Percentiles rank a stretch among this genome's conserved stretches.
Evolutionary conservation across 1,284 basidiomycete genomes (phyloP).

Genomic region (Vanrija sp.): DNA sequence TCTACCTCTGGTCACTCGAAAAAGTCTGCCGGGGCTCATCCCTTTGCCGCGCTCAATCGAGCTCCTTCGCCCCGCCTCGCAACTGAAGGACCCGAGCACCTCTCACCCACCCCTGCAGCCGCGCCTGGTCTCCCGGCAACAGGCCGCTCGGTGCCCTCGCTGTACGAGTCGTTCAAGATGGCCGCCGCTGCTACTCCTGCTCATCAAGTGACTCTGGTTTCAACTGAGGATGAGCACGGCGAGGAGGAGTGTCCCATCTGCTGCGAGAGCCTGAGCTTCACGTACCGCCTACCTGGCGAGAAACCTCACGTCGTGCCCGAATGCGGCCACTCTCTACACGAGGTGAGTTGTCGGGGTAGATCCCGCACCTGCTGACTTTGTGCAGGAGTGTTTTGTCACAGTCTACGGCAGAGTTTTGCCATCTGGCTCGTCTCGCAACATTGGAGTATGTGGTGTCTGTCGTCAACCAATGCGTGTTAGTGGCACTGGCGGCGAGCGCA

Average conservation of each 20-base stretch:
- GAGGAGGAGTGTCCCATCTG: slow-evolving; percentile 48
- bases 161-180: slow-evolving; percentile 22
- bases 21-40: slow-evolving; percentile 24
- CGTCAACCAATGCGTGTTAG: slow-evolving; percentile 89
- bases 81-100: slow-evolving; percentile 2
- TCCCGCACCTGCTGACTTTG: slow-evolving; percentile 4
- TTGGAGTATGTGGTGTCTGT: slow-evolving; percentile 95
- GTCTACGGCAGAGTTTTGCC: slow-evolving; percentile 87
- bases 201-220: slow-evolving; percentile 40
- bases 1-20: slow-evolving; percentile 16
- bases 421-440: slow-evolving; percentile 61
- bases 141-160: slow-evolving; percentile 28
- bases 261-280: slow-evolving; percentile 44
- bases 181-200: slow-evolving; percentile 12
- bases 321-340: slow-evolving; percentile 94
- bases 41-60: slow-evolving; percentile 31
- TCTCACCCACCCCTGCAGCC: not conserved
- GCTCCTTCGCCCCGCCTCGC: slow-evolving; percentile 18
- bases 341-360: slow-evolving; percentile 57
- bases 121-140: not conserved
- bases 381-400: slow-evolving; percentile 85
- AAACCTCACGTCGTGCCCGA: slow-evolving; percentile 94
- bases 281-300: slow-evolving; percentile 68
- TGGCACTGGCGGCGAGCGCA: slow-evolving; percentile 60
- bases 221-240: slow-evolving; percentile 31